A percentile compares a stretch with the other conserved stretches of the same genome.
Conservation (phyloP, 164 flowering plant genomes). For the Magnolia changhungtana region DNA sequence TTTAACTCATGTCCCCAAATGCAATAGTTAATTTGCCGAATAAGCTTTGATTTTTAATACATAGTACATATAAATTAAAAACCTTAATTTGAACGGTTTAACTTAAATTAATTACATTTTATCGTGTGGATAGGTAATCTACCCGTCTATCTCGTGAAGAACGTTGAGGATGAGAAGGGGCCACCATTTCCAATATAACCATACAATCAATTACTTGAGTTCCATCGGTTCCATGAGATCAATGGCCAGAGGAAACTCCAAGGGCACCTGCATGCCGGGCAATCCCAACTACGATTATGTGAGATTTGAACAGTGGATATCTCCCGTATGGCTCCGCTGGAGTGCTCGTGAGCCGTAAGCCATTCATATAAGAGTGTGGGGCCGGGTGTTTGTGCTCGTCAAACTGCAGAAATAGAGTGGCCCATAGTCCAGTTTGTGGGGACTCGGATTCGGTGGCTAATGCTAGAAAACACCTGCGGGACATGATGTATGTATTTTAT, state of each 20-base stretch:
- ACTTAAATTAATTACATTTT: too few relatives aligned
- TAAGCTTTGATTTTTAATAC: too few relatives aligned
- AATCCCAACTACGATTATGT: slow-evolving; percentile 30
- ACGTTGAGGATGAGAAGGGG: slow-evolving; percentile 45
- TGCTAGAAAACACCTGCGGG: too few relatives aligned
- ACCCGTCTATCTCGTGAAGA: slow-evolving; percentile 51
- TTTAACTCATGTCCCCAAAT: too few relatives aligned
- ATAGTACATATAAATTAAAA: too few relatives aligned
- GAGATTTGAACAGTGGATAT: slow-evolving; percentile 31
- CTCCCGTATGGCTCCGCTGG: slow-evolving; percentile 37
- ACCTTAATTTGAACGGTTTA: too few relatives aligned
- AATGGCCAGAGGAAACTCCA: slow-evolving; percentile 24
- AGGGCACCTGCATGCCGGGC: slow-evolving; percentile 20
- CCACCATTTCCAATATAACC: slow-evolving; percentile 40
- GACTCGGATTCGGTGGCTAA: too few relatives aligned
- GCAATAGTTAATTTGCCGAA: too few relatives aligned
- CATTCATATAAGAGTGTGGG: slow-evolving; percentile 46
- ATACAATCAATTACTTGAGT: background rate
- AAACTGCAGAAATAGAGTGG: slow-evolving; percentile 47
- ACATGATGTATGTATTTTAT: too few relatives aligned
- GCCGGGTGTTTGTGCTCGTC: slow-evolving; percentile 40
- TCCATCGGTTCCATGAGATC: slow-evolving; percentile 15
- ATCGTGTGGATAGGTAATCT: slow-evolving; percentile 27
- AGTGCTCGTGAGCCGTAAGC: slow-evolving; percentile 29
- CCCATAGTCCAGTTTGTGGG: slow-evolving; percentile 22